Evolutionary conservation across 2,329 filamentous ascomycete species (phyloP).

Genomic region (Aureobasidium sp.): DNA sequence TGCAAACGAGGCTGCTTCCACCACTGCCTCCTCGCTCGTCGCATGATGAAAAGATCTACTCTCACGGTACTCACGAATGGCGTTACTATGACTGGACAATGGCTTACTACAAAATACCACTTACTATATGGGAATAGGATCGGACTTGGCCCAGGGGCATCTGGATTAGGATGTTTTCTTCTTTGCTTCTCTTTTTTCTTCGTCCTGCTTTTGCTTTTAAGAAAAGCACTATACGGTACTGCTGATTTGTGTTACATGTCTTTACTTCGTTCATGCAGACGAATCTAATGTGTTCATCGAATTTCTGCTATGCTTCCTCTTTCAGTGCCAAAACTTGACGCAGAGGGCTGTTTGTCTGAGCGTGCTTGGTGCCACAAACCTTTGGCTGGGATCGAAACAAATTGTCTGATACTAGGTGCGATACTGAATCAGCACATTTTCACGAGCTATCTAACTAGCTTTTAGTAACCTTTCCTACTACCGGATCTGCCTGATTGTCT

Average conservation of each 20-base stretch:
- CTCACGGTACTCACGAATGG: neutral
- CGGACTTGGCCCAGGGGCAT: neutral
- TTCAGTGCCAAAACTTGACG: too few species aligned
- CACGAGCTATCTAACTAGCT: too few species aligned
- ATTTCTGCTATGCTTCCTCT: too few species aligned
- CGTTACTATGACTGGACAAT: neutral
- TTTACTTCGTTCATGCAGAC: neutral
- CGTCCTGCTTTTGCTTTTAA: neutral
- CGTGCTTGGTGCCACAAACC: too few species aligned
- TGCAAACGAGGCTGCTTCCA: constrained; percentile 27
- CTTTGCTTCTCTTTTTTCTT: neutral
- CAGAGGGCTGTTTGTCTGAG: too few species aligned
- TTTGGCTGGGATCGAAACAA: too few species aligned
- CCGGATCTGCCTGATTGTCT: too few species aligned
- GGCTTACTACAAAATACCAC: neutral
- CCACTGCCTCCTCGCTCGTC: neutral
- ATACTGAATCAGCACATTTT: too few species aligned
- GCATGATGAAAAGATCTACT: neutral
- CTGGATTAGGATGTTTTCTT: neutral
- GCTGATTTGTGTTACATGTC: neutral
- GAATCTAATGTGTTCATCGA: too few species aligned
- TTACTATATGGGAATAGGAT: neutral
- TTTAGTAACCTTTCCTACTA: too few species aligned
- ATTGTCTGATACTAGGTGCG: too few species aligned
- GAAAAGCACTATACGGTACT: neutral